phyloP scores from a whole-genome alignment of 192 early-diverging fungal genomes.

The Glomus cerebriforme region DNA sequence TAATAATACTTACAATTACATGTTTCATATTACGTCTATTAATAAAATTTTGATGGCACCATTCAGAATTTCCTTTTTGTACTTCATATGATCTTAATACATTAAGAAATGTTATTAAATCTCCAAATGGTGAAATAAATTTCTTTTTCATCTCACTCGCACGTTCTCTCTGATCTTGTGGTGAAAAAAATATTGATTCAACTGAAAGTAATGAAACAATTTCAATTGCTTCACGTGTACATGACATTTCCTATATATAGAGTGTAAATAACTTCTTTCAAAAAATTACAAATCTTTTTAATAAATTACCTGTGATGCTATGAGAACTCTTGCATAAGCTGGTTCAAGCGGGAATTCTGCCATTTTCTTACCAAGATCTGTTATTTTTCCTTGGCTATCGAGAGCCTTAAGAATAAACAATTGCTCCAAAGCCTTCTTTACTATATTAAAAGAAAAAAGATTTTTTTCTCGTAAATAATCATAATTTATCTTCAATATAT shows the following conservation, averaged over 20 bases:
- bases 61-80: conserved; percentile 77
- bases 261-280: background rate
- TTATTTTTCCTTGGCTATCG: conserved; percentile 77
- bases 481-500: background rate
- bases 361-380: conserved; percentile 80
- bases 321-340: conserved; percentile 82
- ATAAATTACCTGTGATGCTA: conserved; percentile 68
- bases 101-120: conserved; percentile 91
- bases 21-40: conserved; percentile 84
- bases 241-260: conserved; percentile 52
- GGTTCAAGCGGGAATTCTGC: conserved; percentile 93
- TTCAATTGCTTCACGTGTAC: conserved; percentile 86
- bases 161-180: conserved; percentile 86
- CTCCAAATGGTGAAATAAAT: conserved; percentile 86
- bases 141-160: conserved; percentile 76
- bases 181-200: conserved; percentile 86
- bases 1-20: conserved; percentile 56
- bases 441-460: conserved; percentile 14
- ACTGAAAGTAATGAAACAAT: conserved; percentile 92
- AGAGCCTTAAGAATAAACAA: conserved; percentile 88
- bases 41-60: conserved; percentile 94
- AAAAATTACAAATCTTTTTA: background rate
- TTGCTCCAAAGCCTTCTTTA: conserved; percentile 85
- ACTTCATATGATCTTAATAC: conserved; percentile 75
- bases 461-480: background rate